Conservation (phyloP, 208 protist species). For the Blastocrithidia nonstop region DNA sequence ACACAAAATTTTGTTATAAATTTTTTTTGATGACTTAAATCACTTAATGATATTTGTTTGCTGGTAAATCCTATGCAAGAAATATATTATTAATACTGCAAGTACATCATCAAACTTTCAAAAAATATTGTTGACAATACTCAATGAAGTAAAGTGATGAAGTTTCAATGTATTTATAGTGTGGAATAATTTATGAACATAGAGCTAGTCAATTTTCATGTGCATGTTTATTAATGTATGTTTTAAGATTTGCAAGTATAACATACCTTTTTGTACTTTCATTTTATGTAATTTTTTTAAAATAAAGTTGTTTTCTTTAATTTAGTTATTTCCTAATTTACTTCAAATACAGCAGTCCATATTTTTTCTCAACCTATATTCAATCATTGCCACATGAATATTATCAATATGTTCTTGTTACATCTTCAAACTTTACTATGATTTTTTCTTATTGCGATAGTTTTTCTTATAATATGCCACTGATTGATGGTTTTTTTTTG, state of each 20-base stretch:
- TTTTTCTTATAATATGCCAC: too few species aligned
- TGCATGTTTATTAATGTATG: not conserved
- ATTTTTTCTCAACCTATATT: too few species aligned
- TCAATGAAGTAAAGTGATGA: not conserved
- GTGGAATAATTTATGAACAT: not conserved
- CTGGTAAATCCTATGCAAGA: not conserved
- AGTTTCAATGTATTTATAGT: not conserved
- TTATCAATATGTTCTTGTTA: not conserved
- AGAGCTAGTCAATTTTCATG: not conserved
- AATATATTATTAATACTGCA: not conserved
- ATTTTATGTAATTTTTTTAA: conserved; percentile 1
- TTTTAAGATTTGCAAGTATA: not conserved
- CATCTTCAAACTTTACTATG: not conserved
- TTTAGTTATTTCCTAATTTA: not conserved
- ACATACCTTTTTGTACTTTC: not conserved
- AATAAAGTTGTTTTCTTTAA: not conserved
- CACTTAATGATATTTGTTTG: too few species aligned
- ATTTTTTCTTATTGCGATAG: not conserved
- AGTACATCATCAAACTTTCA: not conserved
- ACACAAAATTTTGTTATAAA: not conserved
- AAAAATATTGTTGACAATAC: conserved; percentile 1
- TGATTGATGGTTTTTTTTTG: too few species aligned
- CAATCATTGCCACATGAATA: too few species aligned
- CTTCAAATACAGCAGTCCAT: not conserved
- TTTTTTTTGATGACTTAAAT: not conserved